Conservation (phyloP, 352 stramenopile genomes). For the Phytophthora tentaculata region DNA sequence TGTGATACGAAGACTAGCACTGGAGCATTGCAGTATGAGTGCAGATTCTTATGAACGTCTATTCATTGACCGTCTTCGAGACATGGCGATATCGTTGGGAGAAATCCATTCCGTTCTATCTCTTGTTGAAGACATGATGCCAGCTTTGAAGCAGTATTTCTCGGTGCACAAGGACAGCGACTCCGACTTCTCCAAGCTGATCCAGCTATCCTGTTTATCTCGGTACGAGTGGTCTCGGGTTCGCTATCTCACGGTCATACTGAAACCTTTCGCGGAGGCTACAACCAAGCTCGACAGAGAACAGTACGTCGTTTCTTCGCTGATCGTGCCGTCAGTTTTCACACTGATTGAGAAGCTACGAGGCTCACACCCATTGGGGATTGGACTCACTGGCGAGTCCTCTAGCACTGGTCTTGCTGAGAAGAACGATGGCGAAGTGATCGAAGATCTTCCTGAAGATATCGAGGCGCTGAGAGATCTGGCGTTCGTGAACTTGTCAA, state of each 20-base stretch:
- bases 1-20: constrained; percentile 53
- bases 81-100: constrained; percentile 48
- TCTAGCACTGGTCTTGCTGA: constrained; percentile 21
- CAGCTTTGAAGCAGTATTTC: constrained; percentile 68
- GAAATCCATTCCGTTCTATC: constrained; percentile 60
- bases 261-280: constrained; percentile 75
- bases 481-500: constrained; percentile 56
- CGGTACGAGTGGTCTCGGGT: constrained; percentile 75
- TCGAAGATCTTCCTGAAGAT: constrained; percentile 59
- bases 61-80: constrained; percentile 51
- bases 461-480: constrained; percentile 68
- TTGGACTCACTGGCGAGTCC: neutral
- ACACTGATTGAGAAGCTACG: constrained; percentile 74
- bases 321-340: constrained; percentile 75
- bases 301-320: constrained; percentile 62
- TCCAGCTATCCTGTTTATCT: constrained; percentile 71
- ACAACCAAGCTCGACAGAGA: constrained; percentile 65
- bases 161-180: constrained; percentile 58
- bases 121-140: constrained; percentile 59
- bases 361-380: constrained; percentile 19
- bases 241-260: constrained; percentile 58
- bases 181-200: constrained; percentile 73
- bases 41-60: constrained; percentile 44
- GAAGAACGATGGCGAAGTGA: constrained; percentile 16
- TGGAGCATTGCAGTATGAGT: constrained; percentile 58